Conservation (phyloP, 2,329 filamentous ascomycete species). For the Thelonectria discophora region DNA sequence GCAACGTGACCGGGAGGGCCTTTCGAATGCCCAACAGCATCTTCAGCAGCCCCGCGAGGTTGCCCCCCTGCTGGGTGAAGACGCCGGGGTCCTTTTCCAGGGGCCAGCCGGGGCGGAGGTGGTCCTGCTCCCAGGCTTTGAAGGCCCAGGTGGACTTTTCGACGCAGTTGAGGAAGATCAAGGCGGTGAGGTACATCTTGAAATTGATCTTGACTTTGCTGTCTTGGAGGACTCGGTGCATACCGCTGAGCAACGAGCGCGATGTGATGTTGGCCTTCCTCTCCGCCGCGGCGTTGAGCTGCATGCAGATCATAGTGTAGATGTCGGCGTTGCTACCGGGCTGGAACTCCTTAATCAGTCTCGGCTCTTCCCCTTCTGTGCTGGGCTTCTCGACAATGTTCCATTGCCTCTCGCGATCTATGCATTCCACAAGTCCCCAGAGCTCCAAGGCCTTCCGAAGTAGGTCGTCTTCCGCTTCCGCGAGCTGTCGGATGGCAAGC, state of each 20-base stretch:
- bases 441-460: slow-evolving; percentile 68
- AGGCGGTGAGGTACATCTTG: slow-evolving; percentile 67
- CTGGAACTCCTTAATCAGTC: slow-evolving; percentile 59
- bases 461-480: slow-evolving; percentile 62
- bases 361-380: slow-evolving; percentile 51
- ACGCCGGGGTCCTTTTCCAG: slow-evolving; percentile 64
- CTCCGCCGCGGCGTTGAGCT: slow-evolving; percentile 71
- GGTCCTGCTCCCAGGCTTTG: slow-evolving; percentile 72
- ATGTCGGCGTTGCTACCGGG: slow-evolving; percentile 62
- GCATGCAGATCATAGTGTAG: slow-evolving; percentile 69
- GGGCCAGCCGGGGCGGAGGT: slow-evolving; percentile 68
- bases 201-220: slow-evolving; percentile 68
- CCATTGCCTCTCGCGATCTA: slow-evolving; percentile 72
- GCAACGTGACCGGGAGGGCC: slow-evolving; percentile 63
- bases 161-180: slow-evolving; percentile 71
- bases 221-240: slow-evolving; percentile 69
- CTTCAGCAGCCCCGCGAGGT: slow-evolving; percentile 65
- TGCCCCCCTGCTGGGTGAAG: slow-evolving; percentile 68
- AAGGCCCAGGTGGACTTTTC: slow-evolving; percentile 76
- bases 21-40: slow-evolving; percentile 70
- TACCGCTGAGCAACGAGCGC: slow-evolving; percentile 65
- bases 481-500: slow-evolving; percentile 57
- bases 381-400: slow-evolving; percentile 60
- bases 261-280: slow-evolving; percentile 69
- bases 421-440: slow-evolving; percentile 72